A percentile compares a stretch with the other conserved stretches of the same genome.
These are phyloP conservation scores for Eucalyptus regnans DNA, from an alignment of 345 rosid genomes.

Conservation along the genomic window DNA sequence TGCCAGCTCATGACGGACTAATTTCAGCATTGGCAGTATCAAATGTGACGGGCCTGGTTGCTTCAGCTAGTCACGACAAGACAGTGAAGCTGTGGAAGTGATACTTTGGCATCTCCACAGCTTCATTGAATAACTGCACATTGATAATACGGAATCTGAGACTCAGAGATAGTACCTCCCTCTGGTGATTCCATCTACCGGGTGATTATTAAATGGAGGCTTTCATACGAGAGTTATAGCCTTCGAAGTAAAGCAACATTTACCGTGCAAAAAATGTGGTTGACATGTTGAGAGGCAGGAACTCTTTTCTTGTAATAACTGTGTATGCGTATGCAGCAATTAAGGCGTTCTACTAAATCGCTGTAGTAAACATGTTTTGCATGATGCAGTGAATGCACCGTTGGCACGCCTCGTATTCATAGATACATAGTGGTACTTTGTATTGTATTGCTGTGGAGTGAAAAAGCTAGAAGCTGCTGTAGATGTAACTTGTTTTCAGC, in stretches of 20 bases:
- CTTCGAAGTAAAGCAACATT: too few species aligned
- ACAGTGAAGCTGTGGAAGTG: conserved; percentile 86
- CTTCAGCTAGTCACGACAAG: conserved; percentile 96
- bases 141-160: not conserved
- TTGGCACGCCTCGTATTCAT: not conserved
- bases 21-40: conserved; percentile 76
- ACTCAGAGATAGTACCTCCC: not conserved
- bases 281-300: not conserved
- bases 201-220: not conserved
- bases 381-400: not conserved
- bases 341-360: not conserved
- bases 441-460: not conserved
- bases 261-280: not conserved
- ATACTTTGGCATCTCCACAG: not conserved
- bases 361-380: not conserved
- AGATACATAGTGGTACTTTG: not conserved
- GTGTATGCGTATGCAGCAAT: not conserved
- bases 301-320: not conserved
- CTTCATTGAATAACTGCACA: not conserved
- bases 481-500: not conserved
- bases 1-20: conserved; percentile 70
- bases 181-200: not conserved
- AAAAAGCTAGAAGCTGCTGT: not conserved
- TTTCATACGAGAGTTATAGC: not conserved
- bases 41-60: conserved; percentile 61